phyloP scores from a whole-genome alignment of 108 stramenopile genomes.

The Mediolabrus comicus region DNA sequence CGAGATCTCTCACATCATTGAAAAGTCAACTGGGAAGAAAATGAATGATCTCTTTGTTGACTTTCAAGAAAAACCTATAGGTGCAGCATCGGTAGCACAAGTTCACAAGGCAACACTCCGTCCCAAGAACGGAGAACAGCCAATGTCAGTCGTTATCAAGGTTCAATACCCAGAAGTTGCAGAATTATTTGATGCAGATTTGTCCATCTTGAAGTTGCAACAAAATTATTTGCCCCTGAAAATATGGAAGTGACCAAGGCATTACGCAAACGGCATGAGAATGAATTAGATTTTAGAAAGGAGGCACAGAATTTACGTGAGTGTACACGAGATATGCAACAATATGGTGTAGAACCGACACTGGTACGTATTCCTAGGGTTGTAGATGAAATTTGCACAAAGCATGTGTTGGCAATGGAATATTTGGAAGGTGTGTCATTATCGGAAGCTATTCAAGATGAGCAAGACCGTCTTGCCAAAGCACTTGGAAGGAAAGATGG shows the following conservation, averaged over 20 bases:
- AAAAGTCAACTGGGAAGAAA: conserved; percentile 38
- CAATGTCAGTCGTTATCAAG: conserved; percentile 64
- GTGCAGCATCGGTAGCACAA: conserved; percentile 68
- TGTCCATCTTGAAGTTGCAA: conserved; percentile 69
- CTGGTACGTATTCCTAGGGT: conserved; percentile 67
- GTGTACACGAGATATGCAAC: conserved; percentile 54
- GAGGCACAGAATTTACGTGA: conserved; percentile 77
- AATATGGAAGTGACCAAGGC: conserved; percentile 58
- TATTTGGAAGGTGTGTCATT: conserved; percentile 74
- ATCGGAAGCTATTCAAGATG: conserved; percentile 55
- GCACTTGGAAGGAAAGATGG: conserved; percentile 44
- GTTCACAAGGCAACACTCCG: conserved; percentile 59
- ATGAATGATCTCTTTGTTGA: conserved; percentile 60
- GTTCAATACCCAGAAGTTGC: conserved; percentile 80
- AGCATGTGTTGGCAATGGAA: conserved; percentile 81
- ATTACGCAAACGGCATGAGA: conserved; percentile 52
- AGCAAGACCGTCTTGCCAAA: conserved; percentile 44
- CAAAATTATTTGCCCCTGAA: conserved; percentile 60
- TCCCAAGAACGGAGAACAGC: conserved; percentile 7
- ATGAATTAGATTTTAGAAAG: conserved; percentile 68
- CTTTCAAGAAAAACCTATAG: conserved; percentile 68
- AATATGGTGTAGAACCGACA: conserved; percentile 46
- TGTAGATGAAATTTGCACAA: conserved; percentile 55
- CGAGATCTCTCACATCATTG: conserved; percentile 63
- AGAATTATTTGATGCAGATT: conserved; percentile 73